Conservation (phyloP, 495 filamentous ascomycete species). For the Aspergillus affinis region DNA sequence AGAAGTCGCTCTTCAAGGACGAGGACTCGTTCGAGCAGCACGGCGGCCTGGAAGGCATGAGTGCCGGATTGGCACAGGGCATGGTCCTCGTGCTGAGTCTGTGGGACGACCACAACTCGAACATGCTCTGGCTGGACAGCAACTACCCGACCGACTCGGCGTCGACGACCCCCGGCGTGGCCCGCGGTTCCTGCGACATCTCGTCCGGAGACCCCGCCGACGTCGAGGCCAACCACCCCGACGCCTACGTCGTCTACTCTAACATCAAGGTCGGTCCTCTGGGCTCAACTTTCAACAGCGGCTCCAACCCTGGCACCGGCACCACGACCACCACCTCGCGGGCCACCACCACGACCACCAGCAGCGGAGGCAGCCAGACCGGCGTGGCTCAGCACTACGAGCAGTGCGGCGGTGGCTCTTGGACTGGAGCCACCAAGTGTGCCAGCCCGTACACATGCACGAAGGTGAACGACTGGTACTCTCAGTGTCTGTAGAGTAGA, state of each 20-base stretch:
- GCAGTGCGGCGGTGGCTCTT: constrained; percentile 50
- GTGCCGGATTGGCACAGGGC: constrained; percentile 50
- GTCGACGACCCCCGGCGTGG: constrained; percentile 55
- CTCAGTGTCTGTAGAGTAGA: constrained; percentile 33
- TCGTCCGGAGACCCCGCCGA: constrained; percentile 59
- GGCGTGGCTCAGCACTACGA: constrained; percentile 29
- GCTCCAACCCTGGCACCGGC: constrained; percentile 1
- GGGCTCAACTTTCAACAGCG: constrained; percentile 54
- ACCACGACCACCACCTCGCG: constrained; percentile 15
- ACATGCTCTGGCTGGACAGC: constrained; percentile 83
- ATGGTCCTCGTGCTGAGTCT: constrained; percentile 73
- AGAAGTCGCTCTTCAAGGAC: constrained; percentile 64
- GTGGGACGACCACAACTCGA: constrained; percentile 69
- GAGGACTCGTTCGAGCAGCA: constrained; percentile 54
- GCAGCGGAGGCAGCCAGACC: constrained; percentile 15
- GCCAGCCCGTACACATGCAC: constrained; percentile 40
- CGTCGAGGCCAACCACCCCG: constrained; percentile 54
- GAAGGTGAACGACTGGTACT: constrained; percentile 38
- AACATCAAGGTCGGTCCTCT: constrained; percentile 71
- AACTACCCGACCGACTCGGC: constrained; percentile 60
- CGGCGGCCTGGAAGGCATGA: constrained; percentile 61
- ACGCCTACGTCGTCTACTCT: constrained; percentile 61
- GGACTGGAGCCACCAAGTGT: constrained; percentile 36
- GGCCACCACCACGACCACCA: constrained; percentile 21
- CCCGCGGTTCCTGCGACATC: constrained; percentile 63